Evolutionary conservation across 1,284 basidiomycete genomes (phyloP).

Genomic region (Phenoliferia sp.): DNA sequence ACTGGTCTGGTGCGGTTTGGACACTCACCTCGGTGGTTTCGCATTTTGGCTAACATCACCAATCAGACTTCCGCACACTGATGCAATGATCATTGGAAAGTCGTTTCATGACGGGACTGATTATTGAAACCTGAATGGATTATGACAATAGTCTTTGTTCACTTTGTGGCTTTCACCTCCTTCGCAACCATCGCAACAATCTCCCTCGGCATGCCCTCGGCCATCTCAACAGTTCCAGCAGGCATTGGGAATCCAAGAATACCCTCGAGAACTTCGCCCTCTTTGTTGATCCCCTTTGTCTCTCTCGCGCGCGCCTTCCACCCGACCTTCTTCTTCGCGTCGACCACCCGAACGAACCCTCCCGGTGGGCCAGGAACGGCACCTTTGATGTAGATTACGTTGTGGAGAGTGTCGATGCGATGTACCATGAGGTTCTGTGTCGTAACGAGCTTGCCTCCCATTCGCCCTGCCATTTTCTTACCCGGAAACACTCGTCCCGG

Average conservation of each 20-base stretch:
- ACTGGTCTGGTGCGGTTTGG: too few relatives aligned
- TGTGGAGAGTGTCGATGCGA: slow-evolving; percentile 57
- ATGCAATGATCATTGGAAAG: too few relatives aligned
- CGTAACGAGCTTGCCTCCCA: slow-evolving; percentile 79
- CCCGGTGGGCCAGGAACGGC: slow-evolving; percentile 53
- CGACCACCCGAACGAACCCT: slow-evolving; percentile 54
- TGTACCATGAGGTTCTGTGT: slow-evolving; percentile 44
- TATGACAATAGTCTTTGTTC: too few relatives aligned
- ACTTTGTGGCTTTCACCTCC: slow-evolving; percentile 6
- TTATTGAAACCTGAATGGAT: not conserved
- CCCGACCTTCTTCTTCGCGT: slow-evolving; percentile 77
- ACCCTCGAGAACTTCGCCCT: slow-evolving; percentile 60
- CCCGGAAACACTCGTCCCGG: slow-evolving; percentile 49
- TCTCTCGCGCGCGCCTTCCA: slow-evolving; percentile 53
- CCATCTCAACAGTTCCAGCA: slow-evolving; percentile 76
- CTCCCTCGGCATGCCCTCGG: slow-evolving; percentile 45
- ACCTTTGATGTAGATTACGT: slow-evolving; percentile 78
- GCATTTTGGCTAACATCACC: too few relatives aligned
- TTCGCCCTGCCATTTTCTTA: slow-evolving; percentile 95
- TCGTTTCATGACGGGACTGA: too few relatives aligned
- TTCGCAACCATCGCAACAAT: slow-evolving; percentile 13
- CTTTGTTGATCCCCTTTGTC: slow-evolving; percentile 34
- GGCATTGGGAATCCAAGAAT: slow-evolving; percentile 85
- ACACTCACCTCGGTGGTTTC: too few relatives aligned
- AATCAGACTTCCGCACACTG: too few relatives aligned